Evolutionary conservation across 495 filamentous ascomycete species (phyloP), one percentile per base, ranked within the genome.

Genomic region (Acidiella bohemica): DNA sequence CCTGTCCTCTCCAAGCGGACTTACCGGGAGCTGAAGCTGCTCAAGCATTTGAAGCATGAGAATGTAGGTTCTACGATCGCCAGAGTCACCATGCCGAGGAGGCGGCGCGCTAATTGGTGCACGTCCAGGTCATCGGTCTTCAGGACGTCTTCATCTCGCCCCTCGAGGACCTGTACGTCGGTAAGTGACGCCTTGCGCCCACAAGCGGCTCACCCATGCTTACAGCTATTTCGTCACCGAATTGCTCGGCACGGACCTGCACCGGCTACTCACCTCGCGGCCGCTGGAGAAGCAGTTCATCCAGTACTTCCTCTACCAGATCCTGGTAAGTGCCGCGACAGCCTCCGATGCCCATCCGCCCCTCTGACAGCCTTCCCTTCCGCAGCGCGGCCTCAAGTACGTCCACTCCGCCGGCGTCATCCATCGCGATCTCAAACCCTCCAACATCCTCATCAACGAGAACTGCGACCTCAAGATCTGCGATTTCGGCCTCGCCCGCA

Each of bases 141-240:
- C 96, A 86, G 67, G 90, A 97, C 60, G 95, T 97, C 66, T 97
- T 97, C 66, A 97, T 97, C 60, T 97, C 90, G 17, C 90, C 90
- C 12, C 76, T 97, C 32, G 90, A 97, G 66, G 90, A 97, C 57
- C 93, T 97, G 86, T 95, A 75, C 43, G 80, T 59, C 14, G 33
- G n/a, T 30, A 13, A 40, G 38, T 44, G 24, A 19, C 17, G 37
- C 9, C 22, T 33, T 10, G 14, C 4, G n/a, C 8, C 17, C 10
- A 20, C 12, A 28, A 30, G 23, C 47, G 38, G 53, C 59, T 63
- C 36, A 50, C 41, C 2, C 9, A 24, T 26, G 3, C 26, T 40
- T 33, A 43, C 57, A 93, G 86, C 57, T 94, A 95, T 67, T 93
- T 95, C 54, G 90, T 97, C 50, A 97, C 92, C 43, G 90, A 97